Evolutionary conservation across 176 grass and related monocot species (phyloP), one percentile per base, ranked within the genome.

Genomic region (Hordeum marinum): DNA sequence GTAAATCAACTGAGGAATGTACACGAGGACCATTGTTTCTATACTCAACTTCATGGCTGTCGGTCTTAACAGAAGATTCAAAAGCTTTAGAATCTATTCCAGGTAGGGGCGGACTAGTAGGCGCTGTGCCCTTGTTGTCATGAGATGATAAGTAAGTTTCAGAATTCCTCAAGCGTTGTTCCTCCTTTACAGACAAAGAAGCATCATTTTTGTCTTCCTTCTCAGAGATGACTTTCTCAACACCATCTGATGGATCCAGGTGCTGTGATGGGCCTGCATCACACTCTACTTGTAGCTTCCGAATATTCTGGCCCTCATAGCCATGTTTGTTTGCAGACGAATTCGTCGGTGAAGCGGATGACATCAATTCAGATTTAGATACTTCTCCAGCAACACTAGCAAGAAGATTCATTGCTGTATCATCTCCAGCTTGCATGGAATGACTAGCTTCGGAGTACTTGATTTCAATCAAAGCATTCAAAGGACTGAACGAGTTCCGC

Each of bases 301-400:
- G 85, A 77, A 58, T 58, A 29, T 72, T 89, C 32, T 87, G 73
- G 34, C 77, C 78, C 42, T 83, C 88, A 76, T 42, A 68, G 50
- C 40, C 88, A 31, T 78, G 70, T 76, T 92, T 85, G 18, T 77
- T 77, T 54, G 63, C 80, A 80, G 90, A 69, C 66, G 77, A 87
- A 85, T 57, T 84, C 45, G 21, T 79, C 36, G 83, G 85, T 71
- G 90, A 97, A 77, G 39, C 58, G 54, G 76, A 72, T 82, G 91
- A 81, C 8, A 91, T 90, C 76, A 97, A 69, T 77, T 92, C 86
- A 79, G 90, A 94, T 87, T 94, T 90, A 69, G 90, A 94, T 85
- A 97, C 91, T 87, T 94, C 90, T n/a, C 90, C 95, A 83, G 95
- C 95, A 32, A 97, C 95, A 76, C 88, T 97, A 80, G 95, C 92